Evolutionary conservation across 108 stramenopile species (phyloP).

Genomic region (Skeletonema costatum): DNA sequence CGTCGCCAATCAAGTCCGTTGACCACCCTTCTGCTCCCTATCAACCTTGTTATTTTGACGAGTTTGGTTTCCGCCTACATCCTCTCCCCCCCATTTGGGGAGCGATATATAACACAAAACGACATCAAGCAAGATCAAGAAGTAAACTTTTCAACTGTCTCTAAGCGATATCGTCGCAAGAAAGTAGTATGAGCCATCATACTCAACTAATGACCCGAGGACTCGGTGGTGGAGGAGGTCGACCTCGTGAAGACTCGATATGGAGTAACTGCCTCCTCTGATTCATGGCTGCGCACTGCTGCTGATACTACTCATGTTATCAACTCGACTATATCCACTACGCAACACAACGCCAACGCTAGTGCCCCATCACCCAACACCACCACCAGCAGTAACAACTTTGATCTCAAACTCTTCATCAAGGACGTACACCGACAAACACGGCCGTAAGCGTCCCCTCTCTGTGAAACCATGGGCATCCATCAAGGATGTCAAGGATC

Average conservation of each 20-base stretch:
- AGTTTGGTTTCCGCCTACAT: background rate
- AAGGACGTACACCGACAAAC: conserved; percentile 72
- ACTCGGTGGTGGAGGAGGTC: background rate
- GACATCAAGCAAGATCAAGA: background rate
- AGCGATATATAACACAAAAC: background rate
- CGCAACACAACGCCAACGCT: background rate
- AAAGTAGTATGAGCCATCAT: background rate
- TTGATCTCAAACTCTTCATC: conserved; percentile 82
- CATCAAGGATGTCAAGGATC: conserved; percentile 85
- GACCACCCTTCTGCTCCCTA: background rate
- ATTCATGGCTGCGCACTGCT: background rate
- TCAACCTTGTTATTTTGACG: background rate
- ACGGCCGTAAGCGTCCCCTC: conserved; percentile 71
- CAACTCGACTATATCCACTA: background rate
- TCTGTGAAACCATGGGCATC: conserved; percentile 83
- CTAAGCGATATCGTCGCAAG: background rate
- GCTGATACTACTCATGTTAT: background rate
- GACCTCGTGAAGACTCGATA: background rate
- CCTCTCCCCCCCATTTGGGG: background rate
- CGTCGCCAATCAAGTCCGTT: background rate
- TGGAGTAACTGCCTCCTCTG: background rate
- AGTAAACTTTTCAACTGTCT: no score
- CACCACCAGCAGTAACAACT: background rate
- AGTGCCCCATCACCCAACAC: background rate
- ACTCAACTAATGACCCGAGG: background rate